phyloP scores from a whole-genome alignment of 2,329 filamentous ascomycete genomes.

The Trichoderma guizhouense region DNA sequence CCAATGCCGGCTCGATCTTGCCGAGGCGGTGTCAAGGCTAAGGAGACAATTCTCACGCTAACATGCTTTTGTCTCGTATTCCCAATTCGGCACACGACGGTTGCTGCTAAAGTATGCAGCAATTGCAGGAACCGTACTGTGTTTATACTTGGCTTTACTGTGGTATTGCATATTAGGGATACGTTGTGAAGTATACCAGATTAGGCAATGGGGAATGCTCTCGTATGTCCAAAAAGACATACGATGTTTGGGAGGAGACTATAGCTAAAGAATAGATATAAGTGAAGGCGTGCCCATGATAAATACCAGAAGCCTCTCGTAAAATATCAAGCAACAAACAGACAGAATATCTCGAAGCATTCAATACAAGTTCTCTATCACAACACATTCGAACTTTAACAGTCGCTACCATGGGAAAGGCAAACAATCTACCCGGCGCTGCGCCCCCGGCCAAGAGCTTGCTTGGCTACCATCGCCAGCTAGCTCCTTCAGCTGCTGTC shows the following conservation, averaged over 20 bases:
- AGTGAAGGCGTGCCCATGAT: background rate
- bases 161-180: constrained; percentile 2
- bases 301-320: background rate
- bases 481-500: constrained; percentile 24
- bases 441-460: constrained; percentile 20
- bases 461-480: constrained; percentile 25
- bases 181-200: background rate
- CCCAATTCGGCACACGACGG: constrained; percentile 11
- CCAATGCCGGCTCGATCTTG: background rate
- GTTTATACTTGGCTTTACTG: background rate
- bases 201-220: background rate
- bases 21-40: background rate
- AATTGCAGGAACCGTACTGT: background rate
- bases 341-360: background rate
- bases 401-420: background rate
- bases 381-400: background rate
- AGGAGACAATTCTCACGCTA: background rate
- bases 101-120: background rate
- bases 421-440: background rate
- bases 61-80: background rate
- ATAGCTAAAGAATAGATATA: background rate
- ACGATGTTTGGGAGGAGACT: background rate
- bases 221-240: background rate
- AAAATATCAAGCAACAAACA: background rate
- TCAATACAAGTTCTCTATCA: background rate